Evolutionary conservation across 441 rosid genomes (phyloP), one percentile per base, ranked within the genome.

Genomic region (Populus trichocarpa): DNA sequence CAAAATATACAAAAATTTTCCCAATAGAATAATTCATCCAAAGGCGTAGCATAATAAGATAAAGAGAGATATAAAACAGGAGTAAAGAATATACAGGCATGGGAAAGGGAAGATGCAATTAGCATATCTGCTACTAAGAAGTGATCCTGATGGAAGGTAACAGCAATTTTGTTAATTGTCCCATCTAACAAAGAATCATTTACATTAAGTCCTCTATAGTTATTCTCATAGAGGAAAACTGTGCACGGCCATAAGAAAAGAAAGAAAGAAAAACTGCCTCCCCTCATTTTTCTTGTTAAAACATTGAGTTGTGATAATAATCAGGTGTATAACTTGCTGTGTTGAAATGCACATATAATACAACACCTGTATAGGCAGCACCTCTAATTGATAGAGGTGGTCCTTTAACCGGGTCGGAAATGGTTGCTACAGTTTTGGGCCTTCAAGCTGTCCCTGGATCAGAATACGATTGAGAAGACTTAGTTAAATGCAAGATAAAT

Each of bases 271-370:
- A 50, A 14, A 76, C 57, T 8, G 61, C 65, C 28, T 30, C 68
- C 59, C 14, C 70, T 59, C 57, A 14, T 36, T 78, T 74, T 73
- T n/a, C 61, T 74, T 68, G 33, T 68, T 30, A 13, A 32, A 59
- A 38, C 7, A 69, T 50, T 35, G 20, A 59, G 16, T 6, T 8
- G 50, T 8, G 3, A 40, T 78, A 53, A 38, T 78, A 69, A 72
- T 71, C 59, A 69, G 26, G 75, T 75, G 35, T 71, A 67, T 32
- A 75, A 84, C 85, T 80, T 73, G 72, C 84, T 78, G 79, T 69
- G 74, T 73, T 35, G 11, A 78, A 69, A 57, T 75, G 83, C 68
- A 79, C 79, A 76, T 67, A 72, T 46, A 74, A 69, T 53, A 38
- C 46, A 68, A 33, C 73, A 78, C 38, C 72, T 67, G 77, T 30